phyloP scores from a whole-genome alignment of 2,329 filamentous ascomycete genomes.

The Stachybotrys chlorohalonatus region DNA sequence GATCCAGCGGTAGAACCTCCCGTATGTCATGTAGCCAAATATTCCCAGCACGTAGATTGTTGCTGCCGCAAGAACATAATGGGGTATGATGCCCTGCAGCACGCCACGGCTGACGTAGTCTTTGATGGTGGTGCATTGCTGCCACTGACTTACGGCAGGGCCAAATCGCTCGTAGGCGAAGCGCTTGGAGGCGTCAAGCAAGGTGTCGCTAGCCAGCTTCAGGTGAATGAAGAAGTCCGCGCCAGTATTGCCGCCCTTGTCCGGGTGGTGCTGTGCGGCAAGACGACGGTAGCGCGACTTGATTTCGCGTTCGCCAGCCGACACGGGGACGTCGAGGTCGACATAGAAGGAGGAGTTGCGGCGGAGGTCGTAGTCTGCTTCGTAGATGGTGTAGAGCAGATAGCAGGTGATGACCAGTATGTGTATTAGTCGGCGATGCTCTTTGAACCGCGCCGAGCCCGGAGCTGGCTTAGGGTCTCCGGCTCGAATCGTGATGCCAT shows the following conservation, averaged over 20 bases:
- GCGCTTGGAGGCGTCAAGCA: conserved; percentile 64
- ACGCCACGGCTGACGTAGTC: conserved; percentile 64
- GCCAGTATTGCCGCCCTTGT: conserved; percentile 53
- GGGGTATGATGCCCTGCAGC: conserved; percentile 46
- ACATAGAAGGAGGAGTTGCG: conserved; percentile 68
- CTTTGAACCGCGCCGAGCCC: conserved; percentile 57
- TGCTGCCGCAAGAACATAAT: conserved; percentile 50
- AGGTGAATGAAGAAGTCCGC: conserved; percentile 64
- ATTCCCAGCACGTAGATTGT: conserved; percentile 53
- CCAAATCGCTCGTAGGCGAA: conserved; percentile 91
- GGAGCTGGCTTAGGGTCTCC: conserved; percentile 72
- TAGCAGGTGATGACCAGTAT: conserved; percentile 76
- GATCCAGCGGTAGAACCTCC: conserved; percentile 57
- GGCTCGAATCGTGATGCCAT: conserved; percentile 79
- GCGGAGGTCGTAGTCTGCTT: conserved; percentile 75
- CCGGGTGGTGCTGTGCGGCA: conserved; percentile 66
- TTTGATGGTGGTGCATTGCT: conserved; percentile 54
- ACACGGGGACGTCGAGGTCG: conserved; percentile 60
- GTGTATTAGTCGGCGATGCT: conserved; percentile 75
- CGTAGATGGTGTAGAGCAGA: conserved; percentile 85
- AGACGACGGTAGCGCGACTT: conserved; percentile 79
- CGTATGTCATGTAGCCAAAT: conserved; percentile 60
- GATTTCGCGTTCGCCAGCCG: conserved; percentile 65
- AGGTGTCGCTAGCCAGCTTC: conserved; percentile 73
- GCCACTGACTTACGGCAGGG: conserved; percentile 58